Evolutionary conservation across 2,329 filamentous ascomycete species (phyloP).

Genomic region (Erysiphe pulchra): DNA sequence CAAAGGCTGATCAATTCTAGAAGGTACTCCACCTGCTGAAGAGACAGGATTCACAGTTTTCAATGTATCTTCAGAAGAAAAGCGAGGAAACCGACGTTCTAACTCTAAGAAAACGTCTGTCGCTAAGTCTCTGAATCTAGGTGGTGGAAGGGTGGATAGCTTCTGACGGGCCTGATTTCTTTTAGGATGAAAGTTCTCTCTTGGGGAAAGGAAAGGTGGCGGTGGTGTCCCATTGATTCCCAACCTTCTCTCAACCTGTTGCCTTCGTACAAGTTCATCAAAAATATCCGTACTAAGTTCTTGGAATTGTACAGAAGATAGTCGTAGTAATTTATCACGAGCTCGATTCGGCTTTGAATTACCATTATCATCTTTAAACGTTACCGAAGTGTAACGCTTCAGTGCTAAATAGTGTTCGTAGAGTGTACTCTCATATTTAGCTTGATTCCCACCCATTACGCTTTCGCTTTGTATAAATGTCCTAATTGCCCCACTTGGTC

Average conservation of each 20-base stretch:
- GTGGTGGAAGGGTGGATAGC: conserved; percentile 64
- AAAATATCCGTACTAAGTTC: conserved; percentile 95
- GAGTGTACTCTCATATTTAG: conserved; percentile 34
- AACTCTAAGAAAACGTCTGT: conserved; percentile 93
- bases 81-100: conserved; percentile 68
- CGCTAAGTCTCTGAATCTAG: conserved; percentile 72
- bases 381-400: conserved; percentile 36
- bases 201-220: conserved; percentile 60
- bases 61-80: conserved; percentile 42
- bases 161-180: conserved; percentile 94
- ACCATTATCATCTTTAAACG: conserved; percentile 46
- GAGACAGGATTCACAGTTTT: conserved; percentile 39
- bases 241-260: conserved; percentile 29
- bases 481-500: conserved; percentile 58
- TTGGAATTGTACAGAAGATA: conserved; percentile 83
- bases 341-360: conserved; percentile 64
- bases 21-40: conserved; percentile 29
- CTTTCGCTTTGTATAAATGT: conserved; percentile 41
- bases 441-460: conserved; percentile 38
- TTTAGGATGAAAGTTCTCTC: conserved; percentile 80
- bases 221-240: conserved; percentile 22
- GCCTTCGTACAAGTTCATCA: conserved; percentile 74
- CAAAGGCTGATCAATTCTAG: conserved; percentile 32
- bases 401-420: conserved; percentile 62
- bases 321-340: conserved; percentile 72